Evolutionary conservation across 2,329 filamentous ascomycete species (phyloP), one percentile per base, ranked within the genome.

Genomic region (Graphium sp.): DNA sequence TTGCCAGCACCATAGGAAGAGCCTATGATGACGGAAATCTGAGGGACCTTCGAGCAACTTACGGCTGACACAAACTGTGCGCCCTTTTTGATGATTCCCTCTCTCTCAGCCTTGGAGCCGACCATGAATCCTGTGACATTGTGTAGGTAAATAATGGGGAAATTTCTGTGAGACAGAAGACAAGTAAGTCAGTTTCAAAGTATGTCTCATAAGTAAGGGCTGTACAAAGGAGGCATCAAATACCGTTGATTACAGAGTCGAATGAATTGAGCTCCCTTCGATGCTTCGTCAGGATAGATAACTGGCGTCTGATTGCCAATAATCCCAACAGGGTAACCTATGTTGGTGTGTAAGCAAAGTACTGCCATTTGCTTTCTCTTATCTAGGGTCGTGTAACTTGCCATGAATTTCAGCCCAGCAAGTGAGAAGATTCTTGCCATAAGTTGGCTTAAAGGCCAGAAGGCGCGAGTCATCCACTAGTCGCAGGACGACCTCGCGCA

Each of bases 41-140:
- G 53, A 2, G 55, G 55, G 0, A 59, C 55, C 4, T 44, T 49
- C 4, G 53, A 57, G 30, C 48, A 53, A 33, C 45, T 50, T 7
- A 60, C 56, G 2, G 56, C 56, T 1, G 52, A 53, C 9, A 59
- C 54, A 5, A 59, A 42, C 34, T 58, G 55, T 0, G 56, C 55
- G 7, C 56, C 56, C 20, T 42, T 42, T 27, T 57, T 57, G 38
- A 59, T 58, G 34, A 59, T 55, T 4, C 45, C 51, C 0, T 47
- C 47, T 27, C 51, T 52, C 29, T 60, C 56, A 4, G 55, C 50
- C 32, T 56, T 55, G 5, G 49, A 37, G 4, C 56, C 56, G 4
- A 60, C 55, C 55, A 60, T 60, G 41, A 60, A 60, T 1, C 56
- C 56, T 0, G 56, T 59, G 1, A 60, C 55, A 23, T 59, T 60